Evolutionary conservation across 2,329 filamentous ascomycete species (phyloP), one percentile per base, ranked within the genome.

Genomic region (Plectosphaerella plurivora): DNA sequence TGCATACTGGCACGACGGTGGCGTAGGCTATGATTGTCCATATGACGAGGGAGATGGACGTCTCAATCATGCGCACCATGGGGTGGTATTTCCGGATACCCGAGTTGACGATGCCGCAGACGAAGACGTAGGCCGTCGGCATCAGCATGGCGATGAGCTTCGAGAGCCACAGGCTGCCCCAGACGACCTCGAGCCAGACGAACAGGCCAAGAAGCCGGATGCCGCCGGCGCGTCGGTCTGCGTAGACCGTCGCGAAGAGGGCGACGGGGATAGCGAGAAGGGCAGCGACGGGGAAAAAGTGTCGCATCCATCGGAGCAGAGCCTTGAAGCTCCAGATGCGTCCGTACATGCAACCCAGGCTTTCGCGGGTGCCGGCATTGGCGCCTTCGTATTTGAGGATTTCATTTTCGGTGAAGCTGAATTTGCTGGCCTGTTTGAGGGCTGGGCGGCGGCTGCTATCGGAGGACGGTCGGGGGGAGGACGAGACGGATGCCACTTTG

Each of bases 51-150:
- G 83, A 86, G 2, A 89, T 68, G 2, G 84, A 81, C 36, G 88
- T 80, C 61, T 86, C 82, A 39, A 89, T 72, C 52, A 83, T 82
- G 52, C 73, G 74, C 35, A 89, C 71, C 14, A 89, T 81, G 4
- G 78, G 77, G 45, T 84, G 84, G 61, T 89, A 89, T 66, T 89
- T 89, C 55, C 84, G 77, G 4, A 85, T 86, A 47, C 86, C 86
- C 15, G 82, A 80, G 65, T 83, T 87, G 64, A 89, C 79, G 33
- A 89, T 82, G 53, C 86, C 86, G 57, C 78, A 81, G 59, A 87
- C 78, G 61, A 87, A 86, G 76, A 88, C 84, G 68, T 89, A 89
- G 49, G 82, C 58, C 37, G 72, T 67, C 0, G 86, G 85, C 3
- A 87, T 63, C 15, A 79, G 63, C 65, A 82, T 82, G 12, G 86